Conservation (phyloP, 2,329 filamentous ascomycete species). For the Alternaria viburni region DNA sequence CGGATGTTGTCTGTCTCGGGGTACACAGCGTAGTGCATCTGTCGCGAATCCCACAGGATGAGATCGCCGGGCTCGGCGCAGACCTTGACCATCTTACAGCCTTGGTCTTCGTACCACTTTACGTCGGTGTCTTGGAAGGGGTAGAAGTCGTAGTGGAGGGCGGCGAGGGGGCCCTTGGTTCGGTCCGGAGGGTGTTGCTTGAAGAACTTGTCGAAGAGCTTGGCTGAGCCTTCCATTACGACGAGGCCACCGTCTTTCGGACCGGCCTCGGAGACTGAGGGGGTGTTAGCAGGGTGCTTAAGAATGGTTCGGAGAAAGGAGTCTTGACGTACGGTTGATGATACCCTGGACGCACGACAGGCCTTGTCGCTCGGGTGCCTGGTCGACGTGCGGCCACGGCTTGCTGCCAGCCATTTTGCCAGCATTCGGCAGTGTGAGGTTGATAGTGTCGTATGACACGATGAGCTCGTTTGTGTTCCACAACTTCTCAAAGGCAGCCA, state of each 20-base stretch:
- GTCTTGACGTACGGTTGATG: constrained; percentile 48
- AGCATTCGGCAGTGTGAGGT: constrained; percentile 52
- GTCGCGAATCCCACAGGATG: constrained; percentile 57
- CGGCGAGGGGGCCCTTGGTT: constrained; percentile 19
- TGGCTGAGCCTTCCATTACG: constrained; percentile 52
- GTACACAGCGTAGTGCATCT: constrained; percentile 51
- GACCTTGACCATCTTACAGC: constrained; percentile 51
- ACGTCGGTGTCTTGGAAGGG: constrained; percentile 52
- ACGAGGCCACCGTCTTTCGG: constrained; percentile 56
- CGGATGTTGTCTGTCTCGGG: constrained; percentile 19
- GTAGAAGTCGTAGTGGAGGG: constrained; percentile 32
- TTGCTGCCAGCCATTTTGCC: constrained; percentile 41
- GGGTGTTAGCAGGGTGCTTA: neutral
- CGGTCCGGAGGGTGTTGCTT: constrained; percentile 15
- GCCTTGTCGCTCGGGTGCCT: constrained; percentile 48
- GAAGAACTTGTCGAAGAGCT: constrained; percentile 37
- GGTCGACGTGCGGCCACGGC: constrained; percentile 55
- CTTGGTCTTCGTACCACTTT: constrained; percentile 51
- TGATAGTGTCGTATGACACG: constrained; percentile 47
- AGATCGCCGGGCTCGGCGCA: constrained; percentile 53
- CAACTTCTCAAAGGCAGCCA: constrained; percentile 52
- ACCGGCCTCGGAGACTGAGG: constrained; percentile 32
- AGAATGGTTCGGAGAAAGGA: constrained; percentile 24
- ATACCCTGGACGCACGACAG: constrained; percentile 53
- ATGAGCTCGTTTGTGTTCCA: constrained; percentile 47